Evolutionary conservation across 805 yeast species (phyloP), one percentile per base, ranked within the genome.

Genomic region (Metschnikowia kofuensis): DNA sequence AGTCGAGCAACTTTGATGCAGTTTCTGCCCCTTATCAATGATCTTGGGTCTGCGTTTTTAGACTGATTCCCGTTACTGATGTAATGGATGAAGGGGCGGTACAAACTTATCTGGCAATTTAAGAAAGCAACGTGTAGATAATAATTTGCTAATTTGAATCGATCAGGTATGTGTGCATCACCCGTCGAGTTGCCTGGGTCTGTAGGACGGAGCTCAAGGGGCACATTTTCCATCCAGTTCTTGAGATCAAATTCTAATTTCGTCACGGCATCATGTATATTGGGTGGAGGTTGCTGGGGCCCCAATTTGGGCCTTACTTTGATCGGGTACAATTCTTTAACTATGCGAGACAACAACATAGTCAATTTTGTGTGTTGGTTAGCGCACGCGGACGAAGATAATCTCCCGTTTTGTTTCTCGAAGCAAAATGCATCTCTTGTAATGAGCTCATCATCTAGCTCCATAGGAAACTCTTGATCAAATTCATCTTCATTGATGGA

Each of bases 11-110:
- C 89, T 56, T 85, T 82, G 47, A 90, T 84, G 68, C 97, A 90
- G 58, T 87, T 87, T 57, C 85, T 77, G 0, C 96, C 95, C 62
- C 89, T 78, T 11, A 82, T 82, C 35, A 84, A 74, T 14, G 90
- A 85, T 50, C 82, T 74, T 39, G 83, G 78, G 57, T 82, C 86
- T 1, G 71, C 61, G 11, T 59, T 54, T 31, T 62, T 61, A n/a
- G 59, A 53, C 40, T 61, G 59, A 31, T 61, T 50, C 40, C 80
- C 82, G 44, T 86, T 83, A 32, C 88, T 79, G 45, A 86, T 78
- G 63, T 85, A 88, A 67, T 89, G 96, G 56, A 90, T 86, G 62
- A 89, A 90, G 1, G 97, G 97, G 44, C 96, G 78, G 60, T 89
- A 90, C 13, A 90, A 72, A 59, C 87, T 85, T 48, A 89, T 82